Evolutionary conservation across 2,329 filamentous ascomycete genomes (phyloP).

Genomic region (Cladosporium phlei): DNA sequence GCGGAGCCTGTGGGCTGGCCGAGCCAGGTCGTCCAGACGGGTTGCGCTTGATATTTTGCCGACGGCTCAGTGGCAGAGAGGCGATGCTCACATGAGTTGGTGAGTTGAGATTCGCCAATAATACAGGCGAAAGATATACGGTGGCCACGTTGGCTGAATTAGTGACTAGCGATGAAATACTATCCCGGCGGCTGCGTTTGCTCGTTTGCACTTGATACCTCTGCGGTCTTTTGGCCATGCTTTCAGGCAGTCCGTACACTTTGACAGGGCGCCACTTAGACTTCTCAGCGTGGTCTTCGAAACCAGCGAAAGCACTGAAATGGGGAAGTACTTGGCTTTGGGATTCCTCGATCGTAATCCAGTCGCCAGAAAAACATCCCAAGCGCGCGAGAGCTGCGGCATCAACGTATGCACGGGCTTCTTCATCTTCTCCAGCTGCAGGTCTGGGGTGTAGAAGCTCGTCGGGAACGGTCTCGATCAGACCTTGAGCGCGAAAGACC

Average conservation of each 20-base stretch:
- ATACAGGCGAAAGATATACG: constrained; percentile 76
- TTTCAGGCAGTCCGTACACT: constrained; percentile 83
- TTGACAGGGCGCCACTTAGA: constrained; percentile 75
- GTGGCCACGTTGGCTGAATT: constrained; percentile 53
- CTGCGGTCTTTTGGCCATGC: constrained; percentile 49
- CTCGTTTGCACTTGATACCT: constrained; percentile 51
- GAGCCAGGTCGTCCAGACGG: constrained; percentile 28
- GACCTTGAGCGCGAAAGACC: constrained; percentile 75
- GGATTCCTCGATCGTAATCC: constrained; percentile 78
- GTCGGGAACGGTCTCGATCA: constrained; percentile 66
- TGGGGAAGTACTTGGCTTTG: constrained; percentile 67
- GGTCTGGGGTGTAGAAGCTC: constrained; percentile 84
- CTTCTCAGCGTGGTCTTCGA: constrained; percentile 59
- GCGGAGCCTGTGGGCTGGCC: constrained; percentile 48
- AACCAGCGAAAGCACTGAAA: constrained; percentile 63
- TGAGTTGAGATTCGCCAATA: constrained; percentile 78
- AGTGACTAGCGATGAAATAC: constrained; percentile 47
- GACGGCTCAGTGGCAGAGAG: constrained; percentile 45
- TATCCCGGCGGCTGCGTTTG: constrained; percentile 47
- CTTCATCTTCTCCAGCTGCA: constrained; percentile 75
- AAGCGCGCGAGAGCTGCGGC: constrained; percentile 80
- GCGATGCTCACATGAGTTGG: constrained; percentile 75
- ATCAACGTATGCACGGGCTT: constrained; percentile 84
- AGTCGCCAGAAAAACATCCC: constrained; percentile 95
- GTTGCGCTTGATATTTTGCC: constrained; percentile 39